Percentiles rank a stretch among this genome's conserved stretches.
Evolutionary conservation across 2,329 filamentous ascomycete species (phyloP).

Genomic region (Leptographium radiaticola): DNA sequence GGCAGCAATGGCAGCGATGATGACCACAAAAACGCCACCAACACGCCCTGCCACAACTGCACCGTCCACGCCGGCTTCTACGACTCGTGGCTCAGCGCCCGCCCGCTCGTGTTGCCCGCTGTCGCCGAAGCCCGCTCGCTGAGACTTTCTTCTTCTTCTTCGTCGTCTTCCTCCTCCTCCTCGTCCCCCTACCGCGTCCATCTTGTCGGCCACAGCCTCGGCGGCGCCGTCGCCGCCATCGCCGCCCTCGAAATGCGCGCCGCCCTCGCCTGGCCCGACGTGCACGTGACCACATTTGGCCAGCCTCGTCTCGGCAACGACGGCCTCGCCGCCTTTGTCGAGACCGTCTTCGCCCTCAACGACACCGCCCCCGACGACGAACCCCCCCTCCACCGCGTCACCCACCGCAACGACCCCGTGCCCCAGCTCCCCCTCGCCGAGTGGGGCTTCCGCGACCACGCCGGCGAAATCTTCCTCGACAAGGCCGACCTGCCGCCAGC

Average conservation of each 20-base stretch:
- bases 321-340: constrained; percentile 41
- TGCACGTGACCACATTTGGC: constrained; percentile 80
- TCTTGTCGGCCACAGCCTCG: constrained; percentile 81
- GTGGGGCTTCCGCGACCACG: constrained; percentile 80
- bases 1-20: constrained; percentile 1
- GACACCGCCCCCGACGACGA: not conserved
- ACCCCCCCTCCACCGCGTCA: constrained; percentile 59
- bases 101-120: constrained; percentile 53
- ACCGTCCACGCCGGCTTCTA: constrained; percentile 89
- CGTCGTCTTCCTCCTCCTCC: not conserved
- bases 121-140: constrained; percentile 42
- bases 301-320: constrained; percentile 59
- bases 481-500: constrained; percentile 57
- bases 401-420: constrained; percentile 77
- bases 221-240: constrained; percentile 80
- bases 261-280: constrained; percentile 56
- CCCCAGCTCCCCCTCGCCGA: constrained; percentile 74
- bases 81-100: constrained; percentile 67
- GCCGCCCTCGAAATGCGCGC: constrained; percentile 68
- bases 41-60: constrained; percentile 59
- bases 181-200: constrained; percentile 56
- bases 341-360: constrained; percentile 34
- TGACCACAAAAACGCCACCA: not conserved
- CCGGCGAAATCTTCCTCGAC: constrained; percentile 75
- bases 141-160: not conserved